Percentiles rank a stretch among this genome's conserved stretches.
Conservation (phyloP, 495 filamentous ascomycete genomes). For the Aspergillus diversus region DNA sequence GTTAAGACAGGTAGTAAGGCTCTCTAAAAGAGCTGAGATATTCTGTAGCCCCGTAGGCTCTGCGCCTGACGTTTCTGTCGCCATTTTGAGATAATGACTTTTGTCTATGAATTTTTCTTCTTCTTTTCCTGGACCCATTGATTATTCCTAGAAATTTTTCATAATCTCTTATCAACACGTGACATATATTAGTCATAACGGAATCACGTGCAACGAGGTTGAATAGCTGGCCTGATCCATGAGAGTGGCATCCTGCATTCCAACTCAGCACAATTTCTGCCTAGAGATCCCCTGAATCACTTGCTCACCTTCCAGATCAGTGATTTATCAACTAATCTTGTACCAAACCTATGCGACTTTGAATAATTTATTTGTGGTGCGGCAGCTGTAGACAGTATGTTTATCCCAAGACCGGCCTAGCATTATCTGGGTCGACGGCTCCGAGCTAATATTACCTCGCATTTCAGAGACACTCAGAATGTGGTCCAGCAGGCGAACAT, state of each 20-base stretch:
- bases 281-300: not conserved
- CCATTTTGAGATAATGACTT: conserved; percentile 26
- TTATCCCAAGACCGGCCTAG: conserved; percentile 19
- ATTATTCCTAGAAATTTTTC: conserved; percentile 33
- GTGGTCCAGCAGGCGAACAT: conserved; percentile 40
- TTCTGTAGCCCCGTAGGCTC: conserved; percentile 30
- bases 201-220: conserved; percentile 27
- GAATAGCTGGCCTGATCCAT: conserved; percentile 25
- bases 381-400: conserved; percentile 30
- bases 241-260: conserved; percentile 3
- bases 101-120: conserved; percentile 11
- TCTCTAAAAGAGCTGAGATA: conserved; percentile 62
- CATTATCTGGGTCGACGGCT: conserved; percentile 4
- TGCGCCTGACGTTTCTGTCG: conserved; percentile 28
- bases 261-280: conserved; percentile 8
- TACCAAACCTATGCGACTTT: conserved; percentile 21
- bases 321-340: not conserved
- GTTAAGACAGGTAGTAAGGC: conserved; percentile 63
- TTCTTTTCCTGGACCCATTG: conserved; percentile 6
- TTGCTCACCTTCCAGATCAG: not conserved
- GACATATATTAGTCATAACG: conserved; percentile 24
- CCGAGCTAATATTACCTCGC: conserved; percentile 24
- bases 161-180: conserved; percentile 44
- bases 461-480: conserved; percentile 36
- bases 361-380: conserved; percentile 16